Evolutionary conservation across 305 asterid species (phyloP), one percentile per base, ranked within the genome.

Genomic region (Fraxinus dipetala): DNA sequence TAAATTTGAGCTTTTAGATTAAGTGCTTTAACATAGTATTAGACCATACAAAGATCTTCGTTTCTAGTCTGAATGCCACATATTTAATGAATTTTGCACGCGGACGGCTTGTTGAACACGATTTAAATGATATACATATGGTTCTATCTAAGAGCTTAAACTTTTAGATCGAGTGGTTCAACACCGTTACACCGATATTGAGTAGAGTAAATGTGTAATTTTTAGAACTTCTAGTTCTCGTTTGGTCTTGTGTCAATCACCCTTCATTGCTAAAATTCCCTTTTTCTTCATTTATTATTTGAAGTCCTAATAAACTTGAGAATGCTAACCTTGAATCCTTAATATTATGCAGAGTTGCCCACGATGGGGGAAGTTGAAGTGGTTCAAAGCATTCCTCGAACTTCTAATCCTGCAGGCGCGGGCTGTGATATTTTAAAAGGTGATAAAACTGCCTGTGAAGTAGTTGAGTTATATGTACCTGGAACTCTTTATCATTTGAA

Each of bases 401-500:
- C 86, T 54, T 10, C 87, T 32, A 40, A 26, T 80, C 56, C 88
- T 85, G 78, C 76, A 77, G 83, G 76, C 82, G 43, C 82, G 8
- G 82, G 81, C 78, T 31, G 86, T 16, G 83, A 83, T 78, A 81
- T 54, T 30, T 77, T 32, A 18, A 85, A 80, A 79, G 76, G 40
- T n/a, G 86, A 67, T 77, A 85, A 79, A 22, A 77, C 82, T 31
- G 82, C 59, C 10, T 20, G 67, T 65, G 79, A 72, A 65, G 79
- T 75, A 63, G 69, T 85, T 0, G 94, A 89, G 59, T 85, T 93
- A 79, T 89, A 87, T 76, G 94, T 94, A 4, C 99, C 98, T 0
- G 99, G 97, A 48, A 84, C 88, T 4, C 85, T 94, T 0, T 94
- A 92, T 75, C 88, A 89, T 78, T 80, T 96, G 80, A 91, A 92